Conservation (phyloP, 2,329 filamentous ascomycete genomes). For the Biscogniauxia mediterranea region DNA sequence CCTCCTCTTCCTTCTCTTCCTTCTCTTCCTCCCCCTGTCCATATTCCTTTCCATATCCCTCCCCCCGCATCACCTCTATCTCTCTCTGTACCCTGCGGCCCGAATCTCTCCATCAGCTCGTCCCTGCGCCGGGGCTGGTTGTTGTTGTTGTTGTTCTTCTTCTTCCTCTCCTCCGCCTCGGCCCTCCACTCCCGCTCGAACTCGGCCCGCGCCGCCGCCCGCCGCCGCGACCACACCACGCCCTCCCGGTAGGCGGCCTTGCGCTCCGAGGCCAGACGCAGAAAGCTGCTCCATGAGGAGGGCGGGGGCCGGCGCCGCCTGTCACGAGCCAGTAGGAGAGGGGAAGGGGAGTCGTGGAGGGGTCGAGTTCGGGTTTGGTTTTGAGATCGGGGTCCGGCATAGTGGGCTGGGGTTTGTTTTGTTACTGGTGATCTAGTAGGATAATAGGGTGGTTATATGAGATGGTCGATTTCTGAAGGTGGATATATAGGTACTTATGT, state of each 20-base stretch:
- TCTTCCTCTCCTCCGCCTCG: not conserved
- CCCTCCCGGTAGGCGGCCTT: slow-evolving; percentile 14
- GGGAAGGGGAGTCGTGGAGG: slow-evolving; percentile 1
- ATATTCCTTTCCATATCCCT: not conserved
- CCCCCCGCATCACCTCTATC: not conserved
- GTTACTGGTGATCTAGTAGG: no score
- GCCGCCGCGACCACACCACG: slow-evolving; percentile 2
- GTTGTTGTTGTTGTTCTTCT: not conserved
- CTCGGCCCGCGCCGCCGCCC: slow-evolving; percentile 6
- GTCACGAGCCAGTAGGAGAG: slow-evolving; percentile 13
- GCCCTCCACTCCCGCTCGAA: slow-evolving; percentile 16
- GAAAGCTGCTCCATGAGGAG: slow-evolving; percentile 3
- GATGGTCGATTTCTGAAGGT: no score
- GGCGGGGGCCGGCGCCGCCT: slow-evolving; percentile 14
- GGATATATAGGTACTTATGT: no score
- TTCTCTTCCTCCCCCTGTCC: not conserved
- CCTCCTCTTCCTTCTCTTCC: not conserved
- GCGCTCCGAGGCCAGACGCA: slow-evolving; percentile 17
- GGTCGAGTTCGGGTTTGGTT: no score
- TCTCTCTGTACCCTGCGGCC: not conserved
- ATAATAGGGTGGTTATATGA: no score
- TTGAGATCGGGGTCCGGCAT: no score
- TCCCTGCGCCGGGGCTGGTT: not conserved
- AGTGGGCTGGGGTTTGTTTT: no score
- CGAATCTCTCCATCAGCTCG: not conserved